A percentile compares a stretch with the other conserved stretches of the same genome.
Evolutionary conservation across 2,329 filamentous ascomycete species (phyloP).

Genomic region (Verticillium zaregamsianum): DNA sequence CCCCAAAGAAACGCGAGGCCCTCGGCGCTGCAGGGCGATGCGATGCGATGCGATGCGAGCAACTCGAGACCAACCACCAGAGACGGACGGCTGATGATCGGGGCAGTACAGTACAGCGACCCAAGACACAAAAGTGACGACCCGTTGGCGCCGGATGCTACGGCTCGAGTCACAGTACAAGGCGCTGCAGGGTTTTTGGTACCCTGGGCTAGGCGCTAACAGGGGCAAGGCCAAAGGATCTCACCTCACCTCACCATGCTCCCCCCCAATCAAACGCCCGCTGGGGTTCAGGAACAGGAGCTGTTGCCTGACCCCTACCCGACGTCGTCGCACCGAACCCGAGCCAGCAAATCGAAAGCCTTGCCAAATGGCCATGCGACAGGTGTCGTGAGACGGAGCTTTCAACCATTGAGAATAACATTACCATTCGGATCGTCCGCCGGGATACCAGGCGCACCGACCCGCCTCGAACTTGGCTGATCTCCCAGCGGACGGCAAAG

Average conservation of each 20-base stretch:
- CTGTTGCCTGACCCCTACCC: not conserved
- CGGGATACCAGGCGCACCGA: not conserved
- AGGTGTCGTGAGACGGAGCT: not conserved
- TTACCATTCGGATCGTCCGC: not conserved
- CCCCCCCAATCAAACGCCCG: not conserved
- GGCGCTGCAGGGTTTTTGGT: slow-evolving; percentile 1
- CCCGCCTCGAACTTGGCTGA: not conserved
- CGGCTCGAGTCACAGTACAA: slow-evolving; percentile 1
- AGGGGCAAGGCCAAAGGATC: not conserved
- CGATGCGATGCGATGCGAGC: not conserved
- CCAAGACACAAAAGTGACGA: not conserved
- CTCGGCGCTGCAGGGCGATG: slow-evolving; percentile 3
- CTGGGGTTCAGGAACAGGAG: not conserved
- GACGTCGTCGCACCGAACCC: not conserved
- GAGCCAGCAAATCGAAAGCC: not conserved
- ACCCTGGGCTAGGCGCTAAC: not conserved
- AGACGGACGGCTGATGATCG: not conserved
- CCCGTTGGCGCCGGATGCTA: slow-evolving; percentile 1
- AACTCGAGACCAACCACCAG: not conserved
- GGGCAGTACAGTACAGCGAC: not conserved
- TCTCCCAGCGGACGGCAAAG: not conserved
- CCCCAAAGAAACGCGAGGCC: not conserved
- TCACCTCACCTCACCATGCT: not conserved
- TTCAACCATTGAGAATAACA: not conserved
- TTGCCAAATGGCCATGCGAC: not conserved